Conservation (phyloP, 495 filamentous ascomycete genomes). For the Penicillium silybi region DNA sequence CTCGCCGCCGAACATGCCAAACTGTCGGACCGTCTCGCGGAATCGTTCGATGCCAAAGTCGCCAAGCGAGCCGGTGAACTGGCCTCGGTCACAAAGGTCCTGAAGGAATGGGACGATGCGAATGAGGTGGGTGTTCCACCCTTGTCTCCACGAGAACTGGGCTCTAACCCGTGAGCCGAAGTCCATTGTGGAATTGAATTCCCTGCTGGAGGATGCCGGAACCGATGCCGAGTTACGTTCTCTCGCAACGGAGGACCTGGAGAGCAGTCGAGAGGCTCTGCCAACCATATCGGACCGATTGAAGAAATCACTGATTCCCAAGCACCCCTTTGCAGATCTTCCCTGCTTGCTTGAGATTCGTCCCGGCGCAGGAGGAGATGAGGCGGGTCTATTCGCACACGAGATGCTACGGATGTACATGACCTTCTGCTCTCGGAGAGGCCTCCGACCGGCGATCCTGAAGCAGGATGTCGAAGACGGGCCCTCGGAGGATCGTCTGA, state of each 20-base stretch:
- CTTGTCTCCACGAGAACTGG: neutral
- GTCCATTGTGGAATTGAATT: conserved; percentile 55
- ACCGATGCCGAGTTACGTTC: conserved; percentile 60
- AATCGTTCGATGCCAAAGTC: conserved; percentile 64
- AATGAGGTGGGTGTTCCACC: conserved; percentile 32
- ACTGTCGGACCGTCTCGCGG: conserved; percentile 51
- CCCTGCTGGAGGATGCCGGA: conserved; percentile 53
- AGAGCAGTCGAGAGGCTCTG: conserved; percentile 56
- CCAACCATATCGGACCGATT: conserved; percentile 58
- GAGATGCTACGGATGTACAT: conserved; percentile 89
- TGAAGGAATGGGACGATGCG: conserved; percentile 60
- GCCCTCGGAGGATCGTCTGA: conserved; percentile 56
- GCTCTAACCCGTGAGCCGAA: conserved; percentile 18
- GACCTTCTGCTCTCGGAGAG: conserved; percentile 63
- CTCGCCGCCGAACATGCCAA: conserved; percentile 64
- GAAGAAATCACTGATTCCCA: conserved; percentile 72
- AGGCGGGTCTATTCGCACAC: conserved; percentile 84
- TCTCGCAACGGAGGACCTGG: conserved; percentile 75
- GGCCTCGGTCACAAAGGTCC: conserved; percentile 57
- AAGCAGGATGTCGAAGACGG: conserved; percentile 56
- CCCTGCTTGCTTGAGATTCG: conserved; percentile 89
- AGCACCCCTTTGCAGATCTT: conserved; percentile 89
- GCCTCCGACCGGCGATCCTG: conserved; percentile 54
- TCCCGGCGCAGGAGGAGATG: conserved; percentile 88
- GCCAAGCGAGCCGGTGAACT: conserved; percentile 80